phyloP scores from a whole-genome alignment of 1,284 basidiomycete species.

The Trichosporon sp. region DNA sequence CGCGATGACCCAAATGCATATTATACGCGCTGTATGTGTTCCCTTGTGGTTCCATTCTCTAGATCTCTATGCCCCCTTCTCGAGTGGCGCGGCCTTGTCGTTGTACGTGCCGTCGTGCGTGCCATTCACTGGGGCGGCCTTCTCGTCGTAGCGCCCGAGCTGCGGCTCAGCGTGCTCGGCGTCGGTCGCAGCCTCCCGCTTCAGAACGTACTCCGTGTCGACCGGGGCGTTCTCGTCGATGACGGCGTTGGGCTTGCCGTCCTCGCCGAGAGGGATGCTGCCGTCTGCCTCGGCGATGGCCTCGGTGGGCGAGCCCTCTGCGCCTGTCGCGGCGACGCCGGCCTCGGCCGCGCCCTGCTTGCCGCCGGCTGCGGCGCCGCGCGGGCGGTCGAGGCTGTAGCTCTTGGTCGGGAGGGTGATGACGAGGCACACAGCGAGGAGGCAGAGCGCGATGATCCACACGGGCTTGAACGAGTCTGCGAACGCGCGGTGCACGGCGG shows the following conservation, averaged over 20 bases:
- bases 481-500: conserved; percentile 35
- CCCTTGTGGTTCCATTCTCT: neutral
- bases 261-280: neutral
- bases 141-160: neutral
- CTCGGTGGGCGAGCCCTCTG: neutral
- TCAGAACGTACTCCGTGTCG: conserved; percentile 8
- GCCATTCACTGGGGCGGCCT: neutral
- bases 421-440: conserved; percentile 11
- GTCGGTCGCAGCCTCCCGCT: conserved; percentile 20
- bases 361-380: neutral
- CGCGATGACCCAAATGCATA: neutral
- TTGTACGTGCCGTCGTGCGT: neutral
- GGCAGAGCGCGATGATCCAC: conserved; percentile 8
- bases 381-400: conserved; percentile 12
- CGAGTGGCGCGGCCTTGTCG: neutral
- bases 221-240: neutral
- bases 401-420: conserved; percentile 17
- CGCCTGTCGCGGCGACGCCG: neutral
- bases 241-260: neutral
- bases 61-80: neutral
- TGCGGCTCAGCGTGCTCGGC: neutral
- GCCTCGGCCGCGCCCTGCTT: neutral
- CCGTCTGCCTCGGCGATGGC: conserved; percentile 7
- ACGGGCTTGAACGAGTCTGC: conserved; percentile 34
- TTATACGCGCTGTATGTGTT: neutral